A percentile compares a stretch with the other conserved stretches of the same genome.
These are phyloP conservation scores for Conticribra weissflogii DNA, from an alignment of 108 stramenopile species.

Conservation along the genomic window DNA sequence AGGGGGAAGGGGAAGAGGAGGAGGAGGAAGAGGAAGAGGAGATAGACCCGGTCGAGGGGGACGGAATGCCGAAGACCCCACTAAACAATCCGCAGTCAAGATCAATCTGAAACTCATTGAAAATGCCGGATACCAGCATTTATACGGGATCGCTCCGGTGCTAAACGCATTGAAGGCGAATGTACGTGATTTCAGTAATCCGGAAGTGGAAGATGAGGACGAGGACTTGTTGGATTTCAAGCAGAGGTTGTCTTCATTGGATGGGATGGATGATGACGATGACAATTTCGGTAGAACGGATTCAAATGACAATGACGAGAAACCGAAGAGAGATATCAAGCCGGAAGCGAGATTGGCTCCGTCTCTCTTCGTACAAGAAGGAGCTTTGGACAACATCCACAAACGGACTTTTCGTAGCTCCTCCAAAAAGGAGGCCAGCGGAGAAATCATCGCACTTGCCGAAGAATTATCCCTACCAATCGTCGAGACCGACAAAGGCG, in stretches of 20 bases:
- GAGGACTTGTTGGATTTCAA: constrained; percentile 30
- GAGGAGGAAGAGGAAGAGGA: constrained; percentile 8
- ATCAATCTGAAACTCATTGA: constrained; percentile 81
- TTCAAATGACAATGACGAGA: constrained; percentile 12
- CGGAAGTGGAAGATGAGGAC: constrained; percentile 43
- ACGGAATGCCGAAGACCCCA: constrained; percentile 1
- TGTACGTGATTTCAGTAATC: constrained; percentile 57
- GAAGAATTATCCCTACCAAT: constrained; percentile 57
- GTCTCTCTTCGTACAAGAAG: constrained; percentile 82
- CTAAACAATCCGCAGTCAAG: constrained; percentile 17
- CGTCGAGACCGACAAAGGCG: constrained; percentile 81
- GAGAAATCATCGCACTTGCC: constrained; percentile 63
- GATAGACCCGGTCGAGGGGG: constrained; percentile 16
- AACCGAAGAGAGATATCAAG: constrained; percentile 38
- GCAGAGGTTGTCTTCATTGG: constrained; percentile 10
- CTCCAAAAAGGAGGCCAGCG: constrained; percentile 57
- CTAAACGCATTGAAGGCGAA: constrained; percentile 78
- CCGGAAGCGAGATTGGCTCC: constrained; percentile 76
- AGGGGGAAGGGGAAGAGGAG: constrained; percentile 15
- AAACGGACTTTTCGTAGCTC: constrained; percentile 43
- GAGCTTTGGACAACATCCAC: constrained; percentile 16
- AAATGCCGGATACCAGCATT: constrained; percentile 77
- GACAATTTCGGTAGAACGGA: constrained; percentile 15
- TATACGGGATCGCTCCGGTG: constrained; percentile 84
- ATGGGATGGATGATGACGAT: constrained; percentile 28